Conservation (phyloP, 768 basidiomycete genomes). For the Collybiopsis confluens region DNA sequence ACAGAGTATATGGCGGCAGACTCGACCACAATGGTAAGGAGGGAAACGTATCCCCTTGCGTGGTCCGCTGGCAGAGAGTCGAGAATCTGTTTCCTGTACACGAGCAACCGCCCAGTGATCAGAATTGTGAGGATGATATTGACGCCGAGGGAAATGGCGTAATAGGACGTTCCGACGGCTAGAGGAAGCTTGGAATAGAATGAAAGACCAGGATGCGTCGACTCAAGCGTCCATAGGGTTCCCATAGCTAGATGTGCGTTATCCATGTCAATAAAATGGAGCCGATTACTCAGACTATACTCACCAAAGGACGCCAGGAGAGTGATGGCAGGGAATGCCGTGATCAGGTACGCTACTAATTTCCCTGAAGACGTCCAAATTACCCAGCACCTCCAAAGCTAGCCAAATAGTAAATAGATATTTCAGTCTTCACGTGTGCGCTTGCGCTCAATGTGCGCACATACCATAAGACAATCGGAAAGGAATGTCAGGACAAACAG, state of each 20-base stretch:
- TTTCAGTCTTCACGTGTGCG: not conserved
- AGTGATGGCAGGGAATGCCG: constrained; percentile 30
- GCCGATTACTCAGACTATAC: constrained; percentile 14
- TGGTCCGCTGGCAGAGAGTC: constrained; percentile 10
- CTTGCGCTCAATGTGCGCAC: constrained; percentile 9
- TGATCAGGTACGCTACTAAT: constrained; percentile 25
- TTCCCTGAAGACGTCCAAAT: constrained; percentile 37
- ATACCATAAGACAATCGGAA: constrained; percentile 38
- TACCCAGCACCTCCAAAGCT: constrained; percentile 46
- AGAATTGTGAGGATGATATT: constrained; percentile 13
- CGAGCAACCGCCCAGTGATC: constrained; percentile 9
- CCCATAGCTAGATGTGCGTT: not conserved
- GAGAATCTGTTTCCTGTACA: constrained; percentile 7
- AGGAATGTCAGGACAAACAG: constrained; percentile 40
- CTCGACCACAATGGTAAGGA: constrained; percentile 17
- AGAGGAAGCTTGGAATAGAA: constrained; percentile 5
- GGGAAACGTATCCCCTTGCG: constrained; percentile 12
- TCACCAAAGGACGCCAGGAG: constrained; percentile 38
- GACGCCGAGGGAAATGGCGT: constrained; percentile 10
- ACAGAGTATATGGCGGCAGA: constrained; percentile 18
- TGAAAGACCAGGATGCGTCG: constrained; percentile 1
- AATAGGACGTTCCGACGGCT: constrained; percentile 6
- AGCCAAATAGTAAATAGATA: not conserved
- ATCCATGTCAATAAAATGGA: too few relatives aligned
- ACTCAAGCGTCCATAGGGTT: constrained; percentile 6